phyloP scores from a whole-genome alignment of 169 alveolate species.

The Neospora caninum region DNA sequence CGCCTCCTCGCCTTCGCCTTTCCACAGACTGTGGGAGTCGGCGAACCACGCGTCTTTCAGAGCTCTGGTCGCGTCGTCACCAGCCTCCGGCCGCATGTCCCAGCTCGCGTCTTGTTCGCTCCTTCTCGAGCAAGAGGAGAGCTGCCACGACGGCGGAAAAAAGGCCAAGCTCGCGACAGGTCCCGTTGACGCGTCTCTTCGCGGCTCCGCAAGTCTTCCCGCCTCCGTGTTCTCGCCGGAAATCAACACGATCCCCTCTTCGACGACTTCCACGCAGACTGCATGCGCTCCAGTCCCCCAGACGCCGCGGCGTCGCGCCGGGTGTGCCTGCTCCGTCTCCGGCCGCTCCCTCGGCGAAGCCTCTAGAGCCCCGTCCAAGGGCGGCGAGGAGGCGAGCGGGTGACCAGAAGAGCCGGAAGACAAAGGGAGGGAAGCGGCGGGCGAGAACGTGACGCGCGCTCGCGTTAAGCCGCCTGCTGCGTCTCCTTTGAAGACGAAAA shows the following conservation, averaged over 20 bases:
- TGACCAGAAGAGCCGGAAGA: background rate
- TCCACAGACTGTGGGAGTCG: too few relatives aligned
- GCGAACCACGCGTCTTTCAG: too few relatives aligned
- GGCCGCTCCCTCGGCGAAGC: too few relatives aligned
- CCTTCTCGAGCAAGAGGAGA: too few relatives aligned
- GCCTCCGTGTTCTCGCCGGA: background rate
- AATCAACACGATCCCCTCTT: background rate
- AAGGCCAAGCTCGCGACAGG: too few relatives aligned
- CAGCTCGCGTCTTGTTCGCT: too few relatives aligned
- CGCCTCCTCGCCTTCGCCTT: background rate
- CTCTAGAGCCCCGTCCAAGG: too few relatives aligned
- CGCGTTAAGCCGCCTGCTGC: background rate
- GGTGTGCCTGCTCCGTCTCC: background rate
- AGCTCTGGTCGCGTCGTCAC: too few relatives aligned
- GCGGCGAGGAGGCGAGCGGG: background rate
- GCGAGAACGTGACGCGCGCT: background rate
- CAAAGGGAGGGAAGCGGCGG: background rate
- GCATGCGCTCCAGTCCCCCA: background rate
- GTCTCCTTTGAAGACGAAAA: conserved; percentile 18
- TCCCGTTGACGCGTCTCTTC: too few relatives aligned
- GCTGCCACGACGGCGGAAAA: too few relatives aligned
- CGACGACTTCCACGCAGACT: background rate
- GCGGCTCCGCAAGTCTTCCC: too few relatives aligned
- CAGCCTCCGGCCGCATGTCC: too few relatives aligned
- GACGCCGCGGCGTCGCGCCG: background rate